A percentile compares a stretch with the other conserved stretches of the same genome.
phyloP scores from a whole-genome alignment of 2,329 filamentous ascomycete genomes.

The Phoma sp. region DNA sequence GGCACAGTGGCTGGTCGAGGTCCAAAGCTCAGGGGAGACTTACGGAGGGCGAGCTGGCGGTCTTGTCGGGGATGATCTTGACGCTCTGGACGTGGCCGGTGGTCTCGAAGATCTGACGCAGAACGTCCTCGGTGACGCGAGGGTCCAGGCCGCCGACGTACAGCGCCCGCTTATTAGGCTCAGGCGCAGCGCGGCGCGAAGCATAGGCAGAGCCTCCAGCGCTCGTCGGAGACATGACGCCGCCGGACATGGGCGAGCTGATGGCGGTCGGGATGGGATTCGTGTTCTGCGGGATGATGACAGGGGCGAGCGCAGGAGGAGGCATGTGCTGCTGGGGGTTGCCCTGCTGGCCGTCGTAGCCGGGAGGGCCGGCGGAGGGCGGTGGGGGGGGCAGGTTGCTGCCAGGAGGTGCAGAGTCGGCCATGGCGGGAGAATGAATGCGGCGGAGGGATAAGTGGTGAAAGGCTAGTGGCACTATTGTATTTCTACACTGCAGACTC shows the following conservation, averaged over 20 bases:
- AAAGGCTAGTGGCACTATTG: neutral
- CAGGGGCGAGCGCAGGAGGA: slow-evolving; percentile 82
- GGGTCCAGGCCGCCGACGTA: slow-evolving; percentile 96
- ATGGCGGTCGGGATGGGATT: slow-evolving; percentile 95
- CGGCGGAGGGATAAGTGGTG: slow-evolving; percentile 12
- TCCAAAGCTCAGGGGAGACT: slow-evolving; percentile 22
- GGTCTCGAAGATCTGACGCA: slow-evolving; percentile 98
- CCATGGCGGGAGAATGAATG: slow-evolving; percentile 64
- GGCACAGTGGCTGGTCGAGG: neutral
- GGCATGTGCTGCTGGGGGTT: slow-evolving; percentile 77
- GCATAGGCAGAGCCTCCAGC: slow-evolving; percentile 73
- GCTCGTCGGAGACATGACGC: slow-evolving; percentile 84
- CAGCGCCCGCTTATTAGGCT: slow-evolving; percentile 97
- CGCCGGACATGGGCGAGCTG: slow-evolving; percentile 81
- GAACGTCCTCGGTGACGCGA: slow-evolving; percentile 92
- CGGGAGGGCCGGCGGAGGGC: slow-evolving; percentile 74
- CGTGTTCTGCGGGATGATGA: slow-evolving; percentile 92
- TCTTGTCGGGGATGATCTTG: slow-evolving; percentile 99
- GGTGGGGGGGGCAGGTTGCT: slow-evolving; percentile 74
- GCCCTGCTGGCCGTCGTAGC: slow-evolving; percentile 70
- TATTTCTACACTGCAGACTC: slow-evolving; percentile 7
- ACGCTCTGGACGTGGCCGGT: slow-evolving; percentile 98
- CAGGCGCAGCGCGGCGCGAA: slow-evolving; percentile 83
- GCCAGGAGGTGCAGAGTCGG: slow-evolving; percentile 71
- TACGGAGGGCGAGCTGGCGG: slow-evolving; percentile 69